These are phyloP conservation scores for Pseudopithomyces chartarum DNA, from an alignment of 2,329 filamentous ascomycete genomes.

Conservation along the genomic window DNA sequence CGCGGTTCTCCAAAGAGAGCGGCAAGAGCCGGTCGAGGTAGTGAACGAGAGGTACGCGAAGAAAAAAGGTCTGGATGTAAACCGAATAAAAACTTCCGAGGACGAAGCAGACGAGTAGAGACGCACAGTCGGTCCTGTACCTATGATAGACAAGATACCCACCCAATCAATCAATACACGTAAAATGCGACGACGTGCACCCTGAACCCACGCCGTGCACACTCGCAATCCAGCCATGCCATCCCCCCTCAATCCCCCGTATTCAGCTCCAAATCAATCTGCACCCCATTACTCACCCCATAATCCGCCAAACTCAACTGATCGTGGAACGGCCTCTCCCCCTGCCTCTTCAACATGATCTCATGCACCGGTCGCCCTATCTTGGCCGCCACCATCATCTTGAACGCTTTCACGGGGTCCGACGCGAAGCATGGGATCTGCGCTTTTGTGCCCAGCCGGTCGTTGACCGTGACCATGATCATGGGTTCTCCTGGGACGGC, in stretches of 20 bases:
- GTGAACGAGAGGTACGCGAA: slow-evolving; percentile 65
- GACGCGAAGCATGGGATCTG: slow-evolving; percentile 86
- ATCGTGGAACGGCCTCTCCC: slow-evolving; percentile 93
- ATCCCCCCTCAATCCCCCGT: slow-evolving; percentile 35
- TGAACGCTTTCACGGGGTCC: slow-evolving; percentile 85
- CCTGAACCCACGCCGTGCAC: neutral
- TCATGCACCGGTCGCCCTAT: slow-evolving; percentile 90
- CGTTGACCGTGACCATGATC: slow-evolving; percentile 94
- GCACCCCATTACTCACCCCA: slow-evolving; percentile 88
- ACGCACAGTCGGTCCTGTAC: neutral
- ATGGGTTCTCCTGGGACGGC: slow-evolving; percentile 67
- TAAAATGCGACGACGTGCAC: no score
- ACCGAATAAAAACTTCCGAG: slow-evolving; percentile 15
- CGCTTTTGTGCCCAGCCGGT: slow-evolving; percentile 94
- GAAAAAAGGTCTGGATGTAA: slow-evolving; percentile 52
- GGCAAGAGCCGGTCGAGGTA: slow-evolving; percentile 63
- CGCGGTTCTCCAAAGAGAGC: slow-evolving; percentile 60
- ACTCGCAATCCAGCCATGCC: neutral
- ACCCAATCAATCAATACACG: no score
- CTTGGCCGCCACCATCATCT: slow-evolving; percentile 85
- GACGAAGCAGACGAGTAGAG: slow-evolving; percentile 39
- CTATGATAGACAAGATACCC: neutral
- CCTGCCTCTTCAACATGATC: slow-evolving; percentile 89
- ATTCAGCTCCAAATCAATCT: slow-evolving; percentile 54
- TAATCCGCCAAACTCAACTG: slow-evolving; percentile 87